phyloP scores from a whole-genome alignment of 306 rosid genomes.

The Corylus avellana region DNA sequence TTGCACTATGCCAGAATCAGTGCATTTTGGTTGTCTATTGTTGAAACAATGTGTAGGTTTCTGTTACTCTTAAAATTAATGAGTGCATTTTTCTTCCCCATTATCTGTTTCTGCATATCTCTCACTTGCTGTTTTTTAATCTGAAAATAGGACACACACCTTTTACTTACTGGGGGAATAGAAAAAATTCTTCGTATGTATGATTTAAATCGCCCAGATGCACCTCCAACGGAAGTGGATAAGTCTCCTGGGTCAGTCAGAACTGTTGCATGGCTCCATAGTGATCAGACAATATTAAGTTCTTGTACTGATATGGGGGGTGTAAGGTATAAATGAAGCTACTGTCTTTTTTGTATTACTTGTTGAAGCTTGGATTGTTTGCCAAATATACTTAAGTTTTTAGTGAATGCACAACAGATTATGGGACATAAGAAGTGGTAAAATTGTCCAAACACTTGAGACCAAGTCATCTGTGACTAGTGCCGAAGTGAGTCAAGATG shows the following conservation, averaged over 20 bases:
- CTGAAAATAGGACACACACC: slow-evolving; percentile 73
- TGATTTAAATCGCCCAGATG: slow-evolving; percentile 95
- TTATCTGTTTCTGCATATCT: neutral
- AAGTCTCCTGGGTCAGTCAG: slow-evolving; percentile 95
- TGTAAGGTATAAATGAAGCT: slow-evolving; percentile 60
- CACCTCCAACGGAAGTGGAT: slow-evolving; percentile 90
- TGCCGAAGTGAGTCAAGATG: slow-evolving; percentile 99
- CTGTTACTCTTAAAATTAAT: neutral
- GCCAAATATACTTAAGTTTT: slow-evolving; percentile 11
- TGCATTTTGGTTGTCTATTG: neutral
- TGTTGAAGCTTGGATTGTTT: neutral
- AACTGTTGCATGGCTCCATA: slow-evolving; percentile 95
- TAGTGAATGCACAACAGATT: slow-evolving; percentile 55
- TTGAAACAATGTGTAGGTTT: slow-evolving; percentile 7
- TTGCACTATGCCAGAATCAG: no score
- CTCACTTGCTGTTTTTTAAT: slow-evolving; percentile 23
- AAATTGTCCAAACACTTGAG: slow-evolving; percentile 88
- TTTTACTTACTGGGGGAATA: slow-evolving; percentile 87
- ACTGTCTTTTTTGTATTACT: neutral
- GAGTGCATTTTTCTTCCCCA: neutral
- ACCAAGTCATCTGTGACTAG: slow-evolving; percentile 91
- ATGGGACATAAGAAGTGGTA: slow-evolving; percentile 95
- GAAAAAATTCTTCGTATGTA: slow-evolving; percentile 91
- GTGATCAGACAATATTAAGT: slow-evolving; percentile 95
- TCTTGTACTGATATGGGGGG: slow-evolving; percentile 97